Evolutionary conservation across 768 basidiomycete species (phyloP), one percentile per base, ranked within the genome.

Genomic region (Kwoniella botswanensis): DNA sequence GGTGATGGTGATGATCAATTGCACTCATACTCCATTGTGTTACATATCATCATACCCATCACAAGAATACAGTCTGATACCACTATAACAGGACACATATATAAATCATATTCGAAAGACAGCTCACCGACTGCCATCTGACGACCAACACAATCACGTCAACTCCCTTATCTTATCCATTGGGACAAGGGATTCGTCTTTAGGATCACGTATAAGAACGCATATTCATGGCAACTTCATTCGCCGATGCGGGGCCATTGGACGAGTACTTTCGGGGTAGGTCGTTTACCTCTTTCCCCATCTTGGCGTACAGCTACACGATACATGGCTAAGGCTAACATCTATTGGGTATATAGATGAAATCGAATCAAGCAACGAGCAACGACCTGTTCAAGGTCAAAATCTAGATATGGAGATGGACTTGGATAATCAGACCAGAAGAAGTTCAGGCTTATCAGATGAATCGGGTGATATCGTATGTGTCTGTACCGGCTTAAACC

Each of bases 221-320:
- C 12, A 26, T 22, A 26, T 22, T 6, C 61, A 71, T 71, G 71
- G 71, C 71, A 35, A 71, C 56, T 21, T 65, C 60, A 29, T 56
- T 66, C 21, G 50, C 58, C 29, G 60, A 71, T 50, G 24, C 41
- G 44, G 71, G 71, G 13, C 73, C 73, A 15, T 59, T 74, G 50
- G 70, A 74, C 54, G 70, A 74, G 6, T 74, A 71, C 63, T 66
- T 74, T 42, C 54, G 60, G 22, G 73, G 70, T 74, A 41, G 58
- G 73, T 61, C 1, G 3, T 66, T 29, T 29, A 4, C 22, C 13
- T 54, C 12, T 5, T 54, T 15, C 52, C 55, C 18, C 55, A 12
- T 26, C 35, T 35, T 35, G 35, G 35, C 35, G 7, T 35, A 6
- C 35, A 35, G 35, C 35, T 6, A 6, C 35, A 6, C 35, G 35